Conservation (phyloP, 2,329 filamentous ascomycete genomes). For the Capronia coronata region DNA sequence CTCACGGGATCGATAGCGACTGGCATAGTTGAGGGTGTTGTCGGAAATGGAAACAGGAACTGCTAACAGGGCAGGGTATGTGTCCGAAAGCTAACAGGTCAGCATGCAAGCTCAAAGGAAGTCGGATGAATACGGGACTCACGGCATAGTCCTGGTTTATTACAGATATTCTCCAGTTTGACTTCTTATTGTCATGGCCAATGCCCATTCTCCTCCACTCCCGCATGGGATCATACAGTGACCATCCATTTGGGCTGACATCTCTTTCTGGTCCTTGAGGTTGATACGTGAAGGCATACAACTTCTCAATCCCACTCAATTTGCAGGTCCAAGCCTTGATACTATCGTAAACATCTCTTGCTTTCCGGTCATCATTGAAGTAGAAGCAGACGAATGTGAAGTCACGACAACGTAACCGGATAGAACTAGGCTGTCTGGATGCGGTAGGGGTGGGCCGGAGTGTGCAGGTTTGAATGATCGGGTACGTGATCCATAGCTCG, state of each 20-base stretch:
- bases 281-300: constrained; percentile 84
- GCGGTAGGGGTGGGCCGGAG: constrained; percentile 66
- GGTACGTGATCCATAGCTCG: constrained; percentile 91
- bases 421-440: constrained; percentile 67
- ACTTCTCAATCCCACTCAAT: constrained; percentile 73
- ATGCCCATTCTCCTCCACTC: constrained; percentile 88
- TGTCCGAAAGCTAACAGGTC: constrained; percentile 65
- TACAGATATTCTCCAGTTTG: constrained; percentile 79
- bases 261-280: constrained; percentile 64
- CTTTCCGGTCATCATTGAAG: constrained; percentile 64
- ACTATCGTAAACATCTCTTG: constrained; percentile 79
- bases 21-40: constrained; percentile 90
- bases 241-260: constrained; percentile 63
- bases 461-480: constrained; percentile 76
- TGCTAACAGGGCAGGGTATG: constrained; percentile 77
- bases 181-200: constrained; percentile 67
- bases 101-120: constrained; percentile 26
- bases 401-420: constrained; percentile 83
- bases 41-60: constrained; percentile 92
- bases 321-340: constrained; percentile 76
- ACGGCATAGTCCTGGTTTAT: constrained; percentile 82
- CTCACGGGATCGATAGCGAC: constrained; percentile 76
- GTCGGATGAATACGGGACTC: constrained; percentile 24
- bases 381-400: constrained; percentile 92
- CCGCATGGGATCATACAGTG: constrained; percentile 73